A percentile compares a stretch with the other conserved stretches of the same genome.
phyloP scores from a whole-genome alignment of 805 yeast genomes.

The Nakazawaea ambrosiae region DNA sequence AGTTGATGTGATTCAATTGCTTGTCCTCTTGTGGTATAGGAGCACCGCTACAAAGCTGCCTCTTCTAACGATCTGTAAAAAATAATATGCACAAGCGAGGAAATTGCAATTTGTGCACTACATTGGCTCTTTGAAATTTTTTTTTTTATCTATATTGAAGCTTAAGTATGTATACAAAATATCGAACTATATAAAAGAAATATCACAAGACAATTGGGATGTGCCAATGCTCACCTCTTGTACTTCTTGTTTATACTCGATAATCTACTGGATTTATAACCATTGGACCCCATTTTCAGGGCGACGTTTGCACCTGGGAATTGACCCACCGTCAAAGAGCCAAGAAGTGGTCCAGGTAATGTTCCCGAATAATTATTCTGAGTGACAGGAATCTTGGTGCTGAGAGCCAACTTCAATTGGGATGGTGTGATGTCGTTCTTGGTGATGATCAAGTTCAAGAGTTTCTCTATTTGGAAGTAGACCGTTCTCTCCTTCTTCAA shows the following conservation, averaged over 20 bases:
- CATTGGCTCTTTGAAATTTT: too few species aligned
- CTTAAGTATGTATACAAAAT: too few species aligned
- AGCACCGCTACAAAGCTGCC: too few species aligned
- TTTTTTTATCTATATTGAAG: too few species aligned
- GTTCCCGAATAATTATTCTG: constrained; percentile 72
- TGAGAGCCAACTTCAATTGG: constrained; percentile 28
- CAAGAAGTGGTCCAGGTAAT: constrained; percentile 51
- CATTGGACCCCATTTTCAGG: not conserved
- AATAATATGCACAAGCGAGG: too few species aligned
- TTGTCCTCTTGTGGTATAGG: too few species aligned
- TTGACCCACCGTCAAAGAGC: not conserved
- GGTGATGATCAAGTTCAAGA: constrained; percentile 32
- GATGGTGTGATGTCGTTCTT: constrained; percentile 22
- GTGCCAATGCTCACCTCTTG: constrained; percentile 5
- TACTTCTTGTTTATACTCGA: constrained; percentile 9
- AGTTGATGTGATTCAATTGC: too few species aligned
- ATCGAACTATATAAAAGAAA: too few species aligned
- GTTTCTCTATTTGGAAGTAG: constrained; percentile 36
- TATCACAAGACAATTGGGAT: too few species aligned
- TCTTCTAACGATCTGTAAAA: too few species aligned
- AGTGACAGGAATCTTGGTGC: constrained; percentile 53
- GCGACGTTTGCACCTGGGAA: constrained; percentile 1
- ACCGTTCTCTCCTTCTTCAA: constrained; percentile 27
- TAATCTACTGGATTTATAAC: constrained; percentile 6
- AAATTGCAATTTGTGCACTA: too few species aligned